These are phyloP conservation scores for Epichloe scottii DNA, from an alignment of 2,329 filamentous ascomycete genomes.

Conservation along the genomic window DNA sequence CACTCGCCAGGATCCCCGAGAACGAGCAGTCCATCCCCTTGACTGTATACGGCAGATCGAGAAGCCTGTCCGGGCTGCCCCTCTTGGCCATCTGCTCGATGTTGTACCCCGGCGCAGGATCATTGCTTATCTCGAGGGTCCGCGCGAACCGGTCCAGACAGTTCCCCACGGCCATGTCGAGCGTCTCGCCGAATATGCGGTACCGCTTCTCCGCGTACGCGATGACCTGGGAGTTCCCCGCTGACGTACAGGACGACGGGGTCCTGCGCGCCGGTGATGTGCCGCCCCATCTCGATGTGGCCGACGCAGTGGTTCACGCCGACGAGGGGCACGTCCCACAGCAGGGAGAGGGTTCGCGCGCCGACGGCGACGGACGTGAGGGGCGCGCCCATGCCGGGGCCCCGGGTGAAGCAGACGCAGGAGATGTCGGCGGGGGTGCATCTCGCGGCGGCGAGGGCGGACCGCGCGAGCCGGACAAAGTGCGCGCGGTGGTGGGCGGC, in stretches of 20 bases:
- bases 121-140: slow-evolving; percentile 82
- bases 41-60: slow-evolving; percentile 89
- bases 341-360: slow-evolving; percentile 64
- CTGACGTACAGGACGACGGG: slow-evolving; percentile 93
- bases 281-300: slow-evolving; percentile 95
- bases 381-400: slow-evolving; percentile 93
- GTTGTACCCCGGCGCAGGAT: slow-evolving; percentile 94
- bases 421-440: slow-evolving; percentile 55
- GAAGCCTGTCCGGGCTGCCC: slow-evolving; percentile 44
- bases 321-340: slow-evolving; percentile 83
- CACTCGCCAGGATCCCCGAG: slow-evolving; percentile 74
- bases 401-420: slow-evolving; percentile 91
- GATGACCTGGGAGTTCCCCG: slow-evolving; percentile 98
- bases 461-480: slow-evolving; percentile 71
- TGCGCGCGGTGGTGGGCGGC: slow-evolving; percentile 80
- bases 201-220: slow-evolving; percentile 91
- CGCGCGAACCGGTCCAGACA: slow-evolving; percentile 93
- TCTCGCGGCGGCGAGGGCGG: slow-evolving; percentile 60
- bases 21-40: slow-evolving; percentile 99
- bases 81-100: slow-evolving; percentile 85
- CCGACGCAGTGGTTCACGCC: slow-evolving; percentile 98
- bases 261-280: slow-evolving; percentile 81
- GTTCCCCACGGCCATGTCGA: slow-evolving; percentile 96
- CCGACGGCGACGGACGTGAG: slow-evolving; percentile 77
- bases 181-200: slow-evolving; percentile 93